Conservation (phyloP, 1,139 yeast species). For the Spathaspora sp. region DNA sequence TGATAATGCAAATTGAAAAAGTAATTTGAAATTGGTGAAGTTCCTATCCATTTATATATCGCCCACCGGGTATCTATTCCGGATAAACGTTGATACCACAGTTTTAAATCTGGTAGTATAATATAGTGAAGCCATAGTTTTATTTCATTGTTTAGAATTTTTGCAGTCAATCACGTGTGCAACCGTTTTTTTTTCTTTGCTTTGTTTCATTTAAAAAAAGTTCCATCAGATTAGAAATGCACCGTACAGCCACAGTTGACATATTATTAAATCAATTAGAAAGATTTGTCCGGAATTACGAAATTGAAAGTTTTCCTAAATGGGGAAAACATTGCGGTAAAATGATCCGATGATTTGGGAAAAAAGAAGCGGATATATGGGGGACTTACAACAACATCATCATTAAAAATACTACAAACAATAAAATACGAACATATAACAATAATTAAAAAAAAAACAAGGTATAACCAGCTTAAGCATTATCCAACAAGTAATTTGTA, state of each 20-base stretch:
- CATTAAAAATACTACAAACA: neutral
- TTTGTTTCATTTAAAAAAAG: neutral
- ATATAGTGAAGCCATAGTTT: constrained; percentile 2
- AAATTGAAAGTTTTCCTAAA: neutral
- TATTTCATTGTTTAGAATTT: neutral
- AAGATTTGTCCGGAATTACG: neutral
- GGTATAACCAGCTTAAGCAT: constrained; percentile 35
- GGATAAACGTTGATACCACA: constrained; percentile 3
- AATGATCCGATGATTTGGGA: neutral
- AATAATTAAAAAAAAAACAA: neutral
- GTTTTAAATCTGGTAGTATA: neutral
- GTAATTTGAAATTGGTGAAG: neutral
- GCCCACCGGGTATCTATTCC: neutral
- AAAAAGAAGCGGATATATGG: neutral
- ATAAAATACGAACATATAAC: neutral
- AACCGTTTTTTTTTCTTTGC: neutral
- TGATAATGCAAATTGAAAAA: neutral
- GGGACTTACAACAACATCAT: neutral
- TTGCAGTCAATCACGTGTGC: constrained; percentile 5
- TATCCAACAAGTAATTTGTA: constrained; percentile 77
- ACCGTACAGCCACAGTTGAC: constrained; percentile 1
- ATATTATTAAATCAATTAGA: neutral
- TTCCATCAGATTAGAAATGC: too few species aligned
- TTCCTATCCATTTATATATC: neutral
- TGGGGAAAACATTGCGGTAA: neutral